Evolutionary conservation across 306 rosid species (phyloP).

Genomic region (Glycine soja): DNA sequence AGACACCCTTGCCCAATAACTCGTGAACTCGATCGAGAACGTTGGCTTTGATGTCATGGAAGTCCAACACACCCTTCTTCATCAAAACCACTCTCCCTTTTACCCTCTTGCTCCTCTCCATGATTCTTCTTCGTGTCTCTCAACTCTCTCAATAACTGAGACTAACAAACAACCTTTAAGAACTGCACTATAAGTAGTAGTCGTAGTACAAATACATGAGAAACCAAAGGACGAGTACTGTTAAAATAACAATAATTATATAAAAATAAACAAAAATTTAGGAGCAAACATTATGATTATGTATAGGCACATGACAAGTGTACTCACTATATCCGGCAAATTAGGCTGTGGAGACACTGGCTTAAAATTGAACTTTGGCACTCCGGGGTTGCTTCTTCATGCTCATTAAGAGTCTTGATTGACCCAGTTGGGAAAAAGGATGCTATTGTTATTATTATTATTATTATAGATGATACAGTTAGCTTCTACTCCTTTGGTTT

Average conservation of each 20-base stretch:
- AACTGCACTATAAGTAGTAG: neutral
- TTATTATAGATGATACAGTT: neutral
- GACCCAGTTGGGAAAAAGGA: neutral
- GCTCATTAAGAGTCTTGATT: neutral
- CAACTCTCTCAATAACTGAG: neutral
- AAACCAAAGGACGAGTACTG: neutral
- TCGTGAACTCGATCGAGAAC: constrained; percentile 82
- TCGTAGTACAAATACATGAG: no score
- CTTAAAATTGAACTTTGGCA: neutral
- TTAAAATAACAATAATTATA: neutral
- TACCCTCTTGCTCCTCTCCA: constrained; percentile 44
- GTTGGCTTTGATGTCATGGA: constrained; percentile 71
- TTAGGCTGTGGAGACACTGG: neutral
- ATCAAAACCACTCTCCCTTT: constrained; percentile 69
- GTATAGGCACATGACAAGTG: neutral
- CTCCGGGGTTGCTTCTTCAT: neutral
- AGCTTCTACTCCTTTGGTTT: neutral
- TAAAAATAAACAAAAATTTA: neutral
- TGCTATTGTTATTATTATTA: neutral
- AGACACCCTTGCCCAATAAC: constrained; percentile 78
- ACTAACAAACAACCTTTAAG: neutral
- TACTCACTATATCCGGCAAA: neutral
- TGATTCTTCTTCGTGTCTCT: constrained; percentile 35
- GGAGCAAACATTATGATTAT: neutral
- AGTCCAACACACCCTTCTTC: constrained; percentile 82